A percentile compares a stretch with the other conserved stretches of the same genome.
Evolutionary conservation across 140 eudicot genomes (phyloP).

Genomic region (Flaveria floridana): DNA sequence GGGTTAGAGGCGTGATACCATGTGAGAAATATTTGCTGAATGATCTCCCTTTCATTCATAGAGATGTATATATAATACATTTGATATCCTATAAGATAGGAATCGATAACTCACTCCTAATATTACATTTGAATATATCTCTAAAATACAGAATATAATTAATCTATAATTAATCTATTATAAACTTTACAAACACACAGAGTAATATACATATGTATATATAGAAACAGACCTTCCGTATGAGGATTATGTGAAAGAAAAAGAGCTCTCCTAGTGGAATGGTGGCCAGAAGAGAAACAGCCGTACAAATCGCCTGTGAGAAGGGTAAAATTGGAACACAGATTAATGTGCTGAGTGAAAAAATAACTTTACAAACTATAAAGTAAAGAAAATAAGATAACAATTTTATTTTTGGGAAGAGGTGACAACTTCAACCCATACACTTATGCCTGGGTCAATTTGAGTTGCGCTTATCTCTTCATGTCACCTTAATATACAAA

Average conservation of each 20-base stretch:
- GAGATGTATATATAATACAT: no score
- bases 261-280: constrained; percentile 89
- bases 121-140: no score
- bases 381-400: neutral
- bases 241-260: constrained; percentile 89
- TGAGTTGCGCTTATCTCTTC: neutral
- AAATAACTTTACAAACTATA: neutral
- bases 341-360: neutral
- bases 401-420: neutral
- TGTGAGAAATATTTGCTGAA: no score
- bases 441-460: neutral
- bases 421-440: neutral
- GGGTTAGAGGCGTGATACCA: no score
- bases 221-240: constrained; percentile 58
- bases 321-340: neutral
- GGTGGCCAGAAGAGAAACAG: constrained; percentile 78
- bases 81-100: no score
- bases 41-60: no score
- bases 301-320: constrained; percentile 75
- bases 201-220: neutral
- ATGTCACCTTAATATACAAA: neutral
- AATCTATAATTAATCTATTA: no score
- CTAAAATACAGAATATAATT: no score
- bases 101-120: no score
- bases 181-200: neutral